Evolutionary conservation across 1,284 basidiomycete species (phyloP), one percentile per base, ranked within the genome.

Genomic region (Serendipita sp.): DNA sequence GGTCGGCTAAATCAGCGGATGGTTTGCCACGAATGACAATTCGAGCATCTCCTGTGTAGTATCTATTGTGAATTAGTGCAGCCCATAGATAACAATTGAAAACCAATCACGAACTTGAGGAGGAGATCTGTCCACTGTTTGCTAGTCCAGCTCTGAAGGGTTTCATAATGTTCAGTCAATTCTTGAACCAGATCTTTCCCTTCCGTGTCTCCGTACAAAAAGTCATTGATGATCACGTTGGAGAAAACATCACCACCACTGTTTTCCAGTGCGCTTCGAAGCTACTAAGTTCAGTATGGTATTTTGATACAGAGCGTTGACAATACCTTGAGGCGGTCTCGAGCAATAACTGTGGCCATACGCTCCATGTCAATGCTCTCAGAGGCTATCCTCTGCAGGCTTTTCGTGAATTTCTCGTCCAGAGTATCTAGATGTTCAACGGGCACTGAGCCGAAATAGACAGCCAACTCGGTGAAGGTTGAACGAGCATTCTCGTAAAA

Each of bases 331-430:
- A 91, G 83, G 73, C 91, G 88, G 70, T 97, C 92, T 42, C 93
- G 78, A 67, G 87, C 83, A 63, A 99, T 85, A 22, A 97, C 79
- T 82, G 91, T 88, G 17, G 74, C 73, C 87, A 99, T 97, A 30
- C 96, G 79, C 35, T 86, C 79, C 88, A 98, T 94, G 74, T 99
- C 92, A 63, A 99, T 78, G 3, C 89, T 92, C 63, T 88, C 83
- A 22, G 80, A 71, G 22, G 81, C 82, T 61, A 98, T 88, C 53
- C 82, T 81, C 67, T 77, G 73, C 38, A 99, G 76, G 68, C 90
- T 88, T 1, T 76, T 76, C 68, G 82, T 83, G 55, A 99, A 77
- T 70, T 83, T 84, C 45, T 75, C 75, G 63, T 85, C 82, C 68
- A 99, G 89, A 3, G 72, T 75, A 41, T 88, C 80, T 30, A 99